Conservation (phyloP, 1,284 basidiomycete genomes). For the Coniophora puteana region DNA sequence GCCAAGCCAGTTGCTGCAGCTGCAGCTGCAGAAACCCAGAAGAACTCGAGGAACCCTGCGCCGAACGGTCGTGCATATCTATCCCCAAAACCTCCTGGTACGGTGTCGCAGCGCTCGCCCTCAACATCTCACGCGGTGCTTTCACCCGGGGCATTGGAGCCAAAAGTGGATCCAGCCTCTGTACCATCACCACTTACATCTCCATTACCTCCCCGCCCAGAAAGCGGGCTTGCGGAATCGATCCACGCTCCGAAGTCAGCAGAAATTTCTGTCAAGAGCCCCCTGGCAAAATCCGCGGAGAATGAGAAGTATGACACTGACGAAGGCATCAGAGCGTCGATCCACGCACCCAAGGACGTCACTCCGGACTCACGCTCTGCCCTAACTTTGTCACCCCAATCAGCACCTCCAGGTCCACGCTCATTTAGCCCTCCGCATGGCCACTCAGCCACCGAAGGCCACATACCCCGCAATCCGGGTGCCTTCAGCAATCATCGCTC, state of each 20-base stretch:
- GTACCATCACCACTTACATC: no score
- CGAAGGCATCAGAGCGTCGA: conserved; percentile 37
- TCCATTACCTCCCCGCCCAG: conserved; percentile 9
- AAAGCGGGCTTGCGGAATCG: conserved; percentile 22
- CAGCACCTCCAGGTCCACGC: conserved; percentile 11
- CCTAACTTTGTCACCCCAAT: conserved; percentile 15
- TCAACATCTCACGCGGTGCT: conserved; percentile 16
- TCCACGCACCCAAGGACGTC: conserved; percentile 42
- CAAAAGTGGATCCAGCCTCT: conserved; percentile 12
- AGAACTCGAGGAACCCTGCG: no score
- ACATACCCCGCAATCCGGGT: conserved; percentile 20
- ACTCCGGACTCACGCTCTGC: conserved; percentile 27
- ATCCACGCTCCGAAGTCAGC: conserved; percentile 20
- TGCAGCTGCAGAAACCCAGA: no score
- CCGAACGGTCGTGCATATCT: no score
- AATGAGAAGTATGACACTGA: no score
- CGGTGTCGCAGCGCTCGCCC: conserved; percentile 14
- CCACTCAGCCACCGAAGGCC: conserved; percentile 51
- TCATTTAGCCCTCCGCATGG: conserved; percentile 32
- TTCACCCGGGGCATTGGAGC: background rate
- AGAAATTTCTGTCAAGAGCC: conserved; percentile 15
- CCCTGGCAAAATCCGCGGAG: conserved; percentile 14
- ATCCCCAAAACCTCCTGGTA: conserved; percentile 14
- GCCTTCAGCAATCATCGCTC: conserved; percentile 26
- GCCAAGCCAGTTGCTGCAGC: conserved; percentile 37